Conservation (phyloP, 768 basidiomycete species). For the Kwoniella heveanensis region DNA sequence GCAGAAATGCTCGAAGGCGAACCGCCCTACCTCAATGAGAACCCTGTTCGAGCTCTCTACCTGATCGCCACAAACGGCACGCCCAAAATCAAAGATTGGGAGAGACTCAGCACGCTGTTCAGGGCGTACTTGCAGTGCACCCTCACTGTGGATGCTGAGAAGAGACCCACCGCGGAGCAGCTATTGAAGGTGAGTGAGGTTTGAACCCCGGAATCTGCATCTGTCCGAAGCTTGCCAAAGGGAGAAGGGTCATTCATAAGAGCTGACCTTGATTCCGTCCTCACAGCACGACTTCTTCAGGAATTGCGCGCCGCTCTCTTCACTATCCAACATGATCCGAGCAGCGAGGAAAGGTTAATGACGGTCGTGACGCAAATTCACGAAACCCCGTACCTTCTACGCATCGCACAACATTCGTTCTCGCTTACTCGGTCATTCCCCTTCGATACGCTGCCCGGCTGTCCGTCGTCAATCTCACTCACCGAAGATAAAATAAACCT, state of each 20-base stretch:
- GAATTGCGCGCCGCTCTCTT: slow-evolving; percentile 36
- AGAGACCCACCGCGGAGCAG: slow-evolving; percentile 80
- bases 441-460: too few species aligned
- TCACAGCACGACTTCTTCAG: slow-evolving; percentile 49
- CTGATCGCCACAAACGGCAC: slow-evolving; percentile 98
- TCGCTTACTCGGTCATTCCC: background rate
- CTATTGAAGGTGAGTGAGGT: slow-evolving; percentile 74
- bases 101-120: slow-evolving; percentile 72
- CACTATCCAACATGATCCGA: slow-evolving; percentile 46
- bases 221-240: too few species aligned
- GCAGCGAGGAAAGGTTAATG: slow-evolving; percentile 36
- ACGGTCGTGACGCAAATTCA: background rate
- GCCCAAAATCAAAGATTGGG: slow-evolving; percentile 91
- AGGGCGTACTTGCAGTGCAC: slow-evolving; percentile 84
- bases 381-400: background rate
- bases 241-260: too few species aligned
- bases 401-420: background rate
- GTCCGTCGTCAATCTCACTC: too few species aligned
- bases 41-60: slow-evolving; percentile 90
- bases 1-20: slow-evolving; percentile 94
- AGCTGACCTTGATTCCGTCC: too few species aligned
- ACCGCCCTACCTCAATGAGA: slow-evolving; percentile 92
- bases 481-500: too few species aligned
- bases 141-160: slow-evolving; percentile 92
- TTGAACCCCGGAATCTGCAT: too few species aligned